Base-by-base conservation (phyloP, 441 rosid species). In the Daphne laureola region DNA sequence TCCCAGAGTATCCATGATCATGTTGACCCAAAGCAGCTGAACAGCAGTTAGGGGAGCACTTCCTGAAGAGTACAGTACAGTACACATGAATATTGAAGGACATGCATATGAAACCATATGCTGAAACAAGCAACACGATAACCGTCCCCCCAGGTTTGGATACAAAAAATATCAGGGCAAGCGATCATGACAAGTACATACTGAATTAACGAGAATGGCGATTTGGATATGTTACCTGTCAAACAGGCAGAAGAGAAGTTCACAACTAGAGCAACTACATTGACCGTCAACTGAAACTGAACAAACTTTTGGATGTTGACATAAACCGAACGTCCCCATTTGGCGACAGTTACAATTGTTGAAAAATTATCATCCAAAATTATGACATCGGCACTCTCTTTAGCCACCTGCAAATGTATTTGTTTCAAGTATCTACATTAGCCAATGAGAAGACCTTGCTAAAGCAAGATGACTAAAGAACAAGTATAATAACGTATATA, bases 1-100 rank as follows among this genome's bases (percentile, higher is more conserved):
- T 57, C 83, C 83, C 17, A 78, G 66, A 60, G 83, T 78, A 36
- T 78, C 83, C 83, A 78, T 78, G 69, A 75, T 78, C 83, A 78
- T 75, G 76, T 78, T 78, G 59, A 78, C 78, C 83, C 80, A 78
- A 17, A 78, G 57, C 57, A 74, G 77, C 67, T 78, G 82, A 50
- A 78, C 82, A 23, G 82, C 82, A 49, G 83, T 72, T 35, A 78
- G 78, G 13, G 83, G 83, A 45, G 80, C 80, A 63, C 48, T 58
- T 49, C 80, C 83, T 78, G 64, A 61, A 54, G 40, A 46, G 40
- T 14, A 14, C 57, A 15, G 64, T 58, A 54, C 21, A 46, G 40
- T 14, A 14, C 57, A 15, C 17, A 58, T 52, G 3, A 17, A 49
- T 0, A 31, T 41, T 14, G 25, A 21, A 21, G 25, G 25, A 2